These are phyloP conservation scores for Auricularia auricula-judae DNA, from an alignment of 768 basidiomycete genomes.

Conservation along the genomic window DNA sequence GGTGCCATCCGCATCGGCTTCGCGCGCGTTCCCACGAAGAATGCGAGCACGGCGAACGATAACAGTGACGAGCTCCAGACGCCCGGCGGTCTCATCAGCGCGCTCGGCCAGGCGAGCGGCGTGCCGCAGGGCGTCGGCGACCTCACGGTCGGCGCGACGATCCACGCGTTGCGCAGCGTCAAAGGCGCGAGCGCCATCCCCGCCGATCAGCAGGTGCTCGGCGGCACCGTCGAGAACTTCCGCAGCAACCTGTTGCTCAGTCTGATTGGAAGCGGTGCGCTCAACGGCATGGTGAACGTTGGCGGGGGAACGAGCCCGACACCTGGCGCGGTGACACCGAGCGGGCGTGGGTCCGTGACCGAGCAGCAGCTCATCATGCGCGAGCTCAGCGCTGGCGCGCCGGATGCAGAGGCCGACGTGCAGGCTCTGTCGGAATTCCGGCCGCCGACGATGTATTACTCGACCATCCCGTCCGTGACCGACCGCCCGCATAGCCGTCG, in stretches of 20 bases:
- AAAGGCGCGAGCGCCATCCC: constrained; percentile 90
- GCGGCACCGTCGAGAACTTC: constrained; percentile 89
- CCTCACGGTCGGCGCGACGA: constrained; percentile 77
- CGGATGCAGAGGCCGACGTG: constrained; percentile 76
- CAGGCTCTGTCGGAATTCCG: constrained; percentile 86
- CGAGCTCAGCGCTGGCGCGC: constrained; percentile 68
- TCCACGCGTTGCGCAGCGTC: constrained; percentile 75
- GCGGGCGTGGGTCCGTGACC: constrained; percentile 46
- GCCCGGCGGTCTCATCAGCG: neutral
- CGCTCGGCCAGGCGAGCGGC: constrained; percentile 2
- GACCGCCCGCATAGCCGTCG: constrained; percentile 77
- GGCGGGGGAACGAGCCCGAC: constrained; percentile 52
- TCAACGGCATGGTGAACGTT: constrained; percentile 33
- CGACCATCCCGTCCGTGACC: constrained; percentile 82
- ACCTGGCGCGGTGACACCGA: constrained; percentile 34
- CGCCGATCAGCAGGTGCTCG: constrained; percentile 86
- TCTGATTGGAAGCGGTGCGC: constrained; percentile 72
- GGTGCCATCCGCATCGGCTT: constrained; percentile 96
- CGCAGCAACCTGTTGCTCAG: constrained; percentile 82
- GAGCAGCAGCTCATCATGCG: constrained; percentile 98
- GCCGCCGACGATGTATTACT: constrained; percentile 91
- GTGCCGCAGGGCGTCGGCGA: constrained; percentile 77
- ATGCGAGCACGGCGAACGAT: constrained; percentile 51
- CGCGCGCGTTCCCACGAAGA: constrained; percentile 91
- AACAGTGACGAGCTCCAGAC: constrained; percentile 40